Evolutionary conservation across 179 eudicot species (phyloP).

Genomic region (Silene vulgaris): DNA sequence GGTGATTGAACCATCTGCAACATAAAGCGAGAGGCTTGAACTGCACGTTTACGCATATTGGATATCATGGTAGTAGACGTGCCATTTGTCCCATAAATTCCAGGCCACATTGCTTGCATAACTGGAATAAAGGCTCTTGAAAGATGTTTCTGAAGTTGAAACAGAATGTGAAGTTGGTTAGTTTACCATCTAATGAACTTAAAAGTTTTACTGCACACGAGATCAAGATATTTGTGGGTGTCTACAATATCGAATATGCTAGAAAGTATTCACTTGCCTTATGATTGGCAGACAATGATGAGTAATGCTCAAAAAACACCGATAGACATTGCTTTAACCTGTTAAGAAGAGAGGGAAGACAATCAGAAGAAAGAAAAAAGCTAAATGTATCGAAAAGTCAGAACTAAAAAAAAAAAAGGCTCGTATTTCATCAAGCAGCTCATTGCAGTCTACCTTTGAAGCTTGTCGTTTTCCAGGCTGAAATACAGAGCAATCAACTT

Average conservation of each 20-base stretch:
- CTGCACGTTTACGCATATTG: slow-evolving; percentile 78
- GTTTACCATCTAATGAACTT: slow-evolving; percentile 10
- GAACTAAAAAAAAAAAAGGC: slow-evolving; percentile 8
- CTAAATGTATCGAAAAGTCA: slow-evolving; percentile 3
- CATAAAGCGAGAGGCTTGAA: slow-evolving; percentile 90
- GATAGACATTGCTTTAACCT: slow-evolving; percentile 92
- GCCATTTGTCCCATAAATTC: slow-evolving; percentile 61
- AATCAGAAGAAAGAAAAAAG: background rate
- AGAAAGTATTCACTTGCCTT: slow-evolving; percentile 50
- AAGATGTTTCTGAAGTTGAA: slow-evolving; percentile 54
- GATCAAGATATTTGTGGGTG: background rate
- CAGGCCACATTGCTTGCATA: slow-evolving; percentile 83
- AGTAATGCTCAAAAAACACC: slow-evolving; percentile 95
- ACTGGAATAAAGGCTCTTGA: slow-evolving; percentile 74
- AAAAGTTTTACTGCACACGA: background rate
- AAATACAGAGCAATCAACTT: slow-evolving; percentile 75
- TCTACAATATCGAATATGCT: background rate
- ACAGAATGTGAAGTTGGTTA: slow-evolving; percentile 17
- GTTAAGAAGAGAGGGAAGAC: slow-evolving; percentile 2
- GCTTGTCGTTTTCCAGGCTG: slow-evolving; percentile 39
- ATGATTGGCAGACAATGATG: slow-evolving; percentile 66
- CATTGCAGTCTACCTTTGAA: slow-evolving; percentile 49
- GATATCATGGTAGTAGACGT: slow-evolving; percentile 58
- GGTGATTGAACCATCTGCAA: slow-evolving; percentile 87
- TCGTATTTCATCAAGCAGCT: slow-evolving; percentile 7